Percentiles rank a stretch among this genome's conserved stretches.
These are phyloP conservation scores for Babesia divergens DNA, from an alignment of 169 alveolate genomes.

Conservation along the genomic window DNA sequence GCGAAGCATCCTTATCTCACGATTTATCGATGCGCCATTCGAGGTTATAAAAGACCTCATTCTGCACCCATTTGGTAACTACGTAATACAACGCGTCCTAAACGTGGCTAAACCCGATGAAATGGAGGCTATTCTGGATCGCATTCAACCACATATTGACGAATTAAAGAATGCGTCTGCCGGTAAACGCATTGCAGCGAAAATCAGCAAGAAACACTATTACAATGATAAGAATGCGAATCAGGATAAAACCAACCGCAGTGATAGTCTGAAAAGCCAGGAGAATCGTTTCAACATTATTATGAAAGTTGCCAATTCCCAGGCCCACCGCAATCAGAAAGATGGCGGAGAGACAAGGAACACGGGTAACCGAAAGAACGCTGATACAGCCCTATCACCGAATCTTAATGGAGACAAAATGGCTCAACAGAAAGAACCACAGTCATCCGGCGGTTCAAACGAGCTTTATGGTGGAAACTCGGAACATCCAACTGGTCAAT, in stretches of 20 bases:
- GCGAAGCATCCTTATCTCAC: constrained; percentile 57
- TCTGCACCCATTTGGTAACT: constrained; percentile 81
- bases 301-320: too few species aligned
- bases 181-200: constrained; percentile 79
- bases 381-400: too few species aligned
- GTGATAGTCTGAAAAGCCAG: background rate
- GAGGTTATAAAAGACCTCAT: constrained; percentile 67
- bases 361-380: too few species aligned
- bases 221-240: background rate
- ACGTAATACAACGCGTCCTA: constrained; percentile 76
- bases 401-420: too few species aligned
- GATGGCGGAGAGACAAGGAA: too few species aligned
- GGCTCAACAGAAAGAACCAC: background rate
- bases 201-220: constrained; percentile 65
- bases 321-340: too few species aligned
- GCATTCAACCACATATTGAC: constrained; percentile 71
- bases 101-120: constrained; percentile 74
- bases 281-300: too few species aligned
- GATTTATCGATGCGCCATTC: constrained; percentile 69
- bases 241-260: background rate
- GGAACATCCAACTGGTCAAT: too few species aligned
- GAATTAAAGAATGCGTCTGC: constrained; percentile 68
- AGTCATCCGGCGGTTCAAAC: background rate
- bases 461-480: background rate
- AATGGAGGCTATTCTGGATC: constrained; percentile 60